Conservation (phyloP, 441 rosid species). For the Gossypium laxum region DNA sequence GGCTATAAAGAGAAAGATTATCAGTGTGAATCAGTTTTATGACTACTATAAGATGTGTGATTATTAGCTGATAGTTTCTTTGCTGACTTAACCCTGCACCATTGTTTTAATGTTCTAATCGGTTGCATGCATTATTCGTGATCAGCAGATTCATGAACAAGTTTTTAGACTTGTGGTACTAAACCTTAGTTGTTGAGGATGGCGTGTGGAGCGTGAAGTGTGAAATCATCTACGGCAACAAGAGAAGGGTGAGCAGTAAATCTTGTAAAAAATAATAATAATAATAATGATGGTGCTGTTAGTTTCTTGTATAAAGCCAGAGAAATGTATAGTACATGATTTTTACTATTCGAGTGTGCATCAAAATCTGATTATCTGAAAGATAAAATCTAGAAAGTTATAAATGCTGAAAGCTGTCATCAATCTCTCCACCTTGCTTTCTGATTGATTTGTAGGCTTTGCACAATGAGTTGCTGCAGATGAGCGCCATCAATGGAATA, state of each 20-base stretch:
- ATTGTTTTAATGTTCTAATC: background rate
- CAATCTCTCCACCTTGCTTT: background rate
- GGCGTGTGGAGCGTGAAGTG: background rate
- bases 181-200: background rate
- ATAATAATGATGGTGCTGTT: background rate
- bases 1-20: background rate
- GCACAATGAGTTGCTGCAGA: background rate
- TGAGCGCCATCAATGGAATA: background rate
- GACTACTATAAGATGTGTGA: background rate
- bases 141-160: constrained; percentile 5
- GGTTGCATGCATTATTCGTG: background rate
- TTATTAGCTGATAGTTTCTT: background rate
- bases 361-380: background rate
- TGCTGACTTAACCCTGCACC: background rate
- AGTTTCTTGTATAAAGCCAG: background rate
- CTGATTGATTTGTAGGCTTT: background rate
- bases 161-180: background rate
- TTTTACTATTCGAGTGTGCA: background rate
- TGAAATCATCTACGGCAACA: background rate
- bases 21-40: background rate
- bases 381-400: background rate
- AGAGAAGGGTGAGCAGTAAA: background rate
- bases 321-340: background rate
- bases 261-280: background rate
- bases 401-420: background rate